phyloP scores from a whole-genome alignment of 768 basidiomycete species.

The Lactarius evosmus region DNA sequence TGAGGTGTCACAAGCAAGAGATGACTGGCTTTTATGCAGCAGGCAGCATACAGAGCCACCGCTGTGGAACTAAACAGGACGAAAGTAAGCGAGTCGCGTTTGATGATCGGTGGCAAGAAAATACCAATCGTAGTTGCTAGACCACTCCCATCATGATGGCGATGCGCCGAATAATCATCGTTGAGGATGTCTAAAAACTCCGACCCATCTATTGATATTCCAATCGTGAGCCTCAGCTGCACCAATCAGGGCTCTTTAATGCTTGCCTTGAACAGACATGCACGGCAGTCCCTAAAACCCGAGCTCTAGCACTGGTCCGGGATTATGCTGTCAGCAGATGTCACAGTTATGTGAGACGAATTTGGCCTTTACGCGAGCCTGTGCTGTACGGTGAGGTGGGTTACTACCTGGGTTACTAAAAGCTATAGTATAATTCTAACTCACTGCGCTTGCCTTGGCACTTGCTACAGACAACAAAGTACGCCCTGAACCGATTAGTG shows the following conservation, averaged over 20 bases:
- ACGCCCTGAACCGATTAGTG: background rate
- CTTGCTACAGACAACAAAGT: too few relatives aligned
- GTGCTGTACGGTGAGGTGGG: background rate
- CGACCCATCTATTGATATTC: background rate
- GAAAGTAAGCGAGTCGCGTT: background rate
- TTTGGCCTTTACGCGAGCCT: background rate
- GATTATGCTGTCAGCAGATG: background rate
- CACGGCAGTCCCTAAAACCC: background rate
- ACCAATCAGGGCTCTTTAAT: background rate
- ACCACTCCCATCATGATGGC: background rate
- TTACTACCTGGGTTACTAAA: background rate
- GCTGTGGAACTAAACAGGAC: background rate
- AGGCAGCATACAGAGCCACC: background rate
- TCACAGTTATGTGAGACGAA: background rate
- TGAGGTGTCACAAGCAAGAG: background rate
- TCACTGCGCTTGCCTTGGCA: too few relatives aligned
- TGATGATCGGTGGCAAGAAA: background rate
- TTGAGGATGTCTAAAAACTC: background rate
- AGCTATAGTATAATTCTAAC: background rate
- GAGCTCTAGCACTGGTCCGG: background rate
- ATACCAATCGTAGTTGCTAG: background rate
- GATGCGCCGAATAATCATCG: background rate
- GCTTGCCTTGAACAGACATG: background rate
- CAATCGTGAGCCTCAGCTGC: background rate
- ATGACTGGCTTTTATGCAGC: constrained; percentile 7